Base-by-base conservation (phyloP, 2,329 filamentous ascomycete genomes). In the Podosphaera aphanis region DNA sequence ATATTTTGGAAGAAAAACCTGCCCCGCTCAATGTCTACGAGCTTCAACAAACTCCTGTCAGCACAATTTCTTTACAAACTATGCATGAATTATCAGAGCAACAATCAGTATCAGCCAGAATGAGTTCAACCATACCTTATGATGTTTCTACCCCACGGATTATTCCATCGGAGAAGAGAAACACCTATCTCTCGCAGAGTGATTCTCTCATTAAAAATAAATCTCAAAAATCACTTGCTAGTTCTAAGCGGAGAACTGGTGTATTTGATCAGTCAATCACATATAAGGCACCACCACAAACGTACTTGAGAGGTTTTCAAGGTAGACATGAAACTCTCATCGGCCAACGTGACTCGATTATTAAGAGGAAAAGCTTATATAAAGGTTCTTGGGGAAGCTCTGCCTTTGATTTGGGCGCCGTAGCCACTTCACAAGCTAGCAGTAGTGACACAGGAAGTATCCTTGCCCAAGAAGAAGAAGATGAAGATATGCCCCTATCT, bases 401-500 rank as follows among this genome's bases (percentile, higher is more conserved):
- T 25, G 21, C 16, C 1, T 13, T 15, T 21, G 39, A 41, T 25
- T n/a, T 23, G 7, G 16, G 21, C 15, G 15, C 39, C 8, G 39
- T 20, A 41, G 11, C 21, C 16, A 21, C 21, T 10, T 41, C 19
- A 23, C 39, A 25, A 21, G 21, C 21, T 13, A 23, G 21, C 5
- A 41, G 39, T 16, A 41, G 39, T n/a, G 39, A 41, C 11, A 21
- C 39, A 25, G 39, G 11, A 7, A 25, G 21, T 41, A 8, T 25
- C 7, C 39, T 41, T 11, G 15, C 19, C 18, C 13, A 18, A 7
- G 36, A 38, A n/a, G 36, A 38, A n/a, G 36, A 38, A 13, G 18
- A 62, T 16, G 82, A 86, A 49, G 73, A 85, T 47, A 66, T 88
- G 52, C 77, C 82, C 0, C 66, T 90, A 16, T 79, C 74, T 37